Evolutionary conservation across 345 rosid species (phyloP), one percentile per base, ranked within the genome.

Genomic region (Salix exigua): DNA sequence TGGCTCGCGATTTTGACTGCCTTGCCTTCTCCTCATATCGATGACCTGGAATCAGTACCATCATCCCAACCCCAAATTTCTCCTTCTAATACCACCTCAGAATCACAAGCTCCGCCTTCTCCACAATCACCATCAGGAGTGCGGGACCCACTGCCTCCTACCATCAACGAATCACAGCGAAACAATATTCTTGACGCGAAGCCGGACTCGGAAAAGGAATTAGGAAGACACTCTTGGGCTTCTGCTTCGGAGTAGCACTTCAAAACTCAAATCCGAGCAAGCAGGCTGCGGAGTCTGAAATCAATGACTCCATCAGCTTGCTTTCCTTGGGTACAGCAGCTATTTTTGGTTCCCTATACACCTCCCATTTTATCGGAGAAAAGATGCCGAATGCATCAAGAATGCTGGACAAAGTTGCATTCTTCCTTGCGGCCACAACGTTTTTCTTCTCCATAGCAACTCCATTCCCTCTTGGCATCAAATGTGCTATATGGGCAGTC

Each of bases 241-340:
- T 19, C 3, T 42, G 16, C 46, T 44, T 44, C 16, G 12, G 4
- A 44, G 48, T 4, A 44, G 48, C 48, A 10, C 0, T 13, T 44
- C 5, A 44, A 13, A 12, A 12, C 48, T 0, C 16, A 3, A 44
- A 0, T 44, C 30, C 2, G 30, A 1, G 2, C 30, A 28, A 28
- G 2, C 21, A 17, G 16, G 48, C 0, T 2, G 48, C 16, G 12
- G 48, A 44, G 12, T 44, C 16, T 44, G 48, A 3, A 44, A 0
- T 0, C 48, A 3, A 3, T 0, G 0, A 2, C 4, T 0, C 48
- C 16, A 12, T 44, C 16, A 11, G 0, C 12, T 44, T 44, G 4
- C 2, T 44, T 0, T 12, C 48, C 4, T 44, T 44, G 0, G 48
- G n/a, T 51, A 6, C 0, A 1, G n/a, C 0, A 18, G 9, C 21